phyloP scores from a whole-genome alignment of 495 filamentous ascomycete genomes.

The Xylaria castorea region DNA sequence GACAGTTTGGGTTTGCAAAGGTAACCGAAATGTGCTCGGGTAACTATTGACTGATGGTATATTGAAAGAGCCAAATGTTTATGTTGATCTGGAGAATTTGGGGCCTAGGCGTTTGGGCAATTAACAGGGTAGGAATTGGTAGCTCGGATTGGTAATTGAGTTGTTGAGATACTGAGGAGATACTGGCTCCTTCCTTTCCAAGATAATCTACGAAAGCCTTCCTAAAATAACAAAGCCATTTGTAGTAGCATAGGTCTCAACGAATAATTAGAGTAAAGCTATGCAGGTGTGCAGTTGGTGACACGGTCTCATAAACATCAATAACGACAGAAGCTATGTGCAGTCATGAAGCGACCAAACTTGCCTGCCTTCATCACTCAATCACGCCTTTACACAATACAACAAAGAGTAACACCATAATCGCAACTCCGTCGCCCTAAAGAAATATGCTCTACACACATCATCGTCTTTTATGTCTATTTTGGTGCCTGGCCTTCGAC shows the following conservation, averaged over 20 bases:
- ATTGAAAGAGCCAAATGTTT: no score
- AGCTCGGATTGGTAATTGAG: no score
- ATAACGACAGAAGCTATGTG: slow-evolving; percentile 23
- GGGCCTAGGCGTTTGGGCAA: no score
- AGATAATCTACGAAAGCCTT: no score
- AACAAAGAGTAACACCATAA: slow-evolving; percentile 20
- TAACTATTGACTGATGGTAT: no score
- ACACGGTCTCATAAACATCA: slow-evolving; percentile 20
- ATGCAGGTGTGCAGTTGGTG: neutral
- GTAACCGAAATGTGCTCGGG: no score
- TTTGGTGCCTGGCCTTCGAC: slow-evolving; percentile 73
- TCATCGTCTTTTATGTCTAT: slow-evolving; percentile 26
- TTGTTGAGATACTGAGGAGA: no score
- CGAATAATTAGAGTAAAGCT: neutral
- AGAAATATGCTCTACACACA: slow-evolving; percentile 12
- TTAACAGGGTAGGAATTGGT: no score
- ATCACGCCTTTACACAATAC: neutral
- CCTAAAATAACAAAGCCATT: neutral
- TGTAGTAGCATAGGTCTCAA: neutral
- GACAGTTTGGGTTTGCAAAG: no score
- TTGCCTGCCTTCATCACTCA: slow-evolving; percentile 11
- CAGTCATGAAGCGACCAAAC: slow-evolving; percentile 5
- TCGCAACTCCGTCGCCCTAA: slow-evolving; percentile 22
- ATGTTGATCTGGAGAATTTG: no score
- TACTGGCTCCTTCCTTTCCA: no score